A percentile compares a stretch with the other conserved stretches of the same genome.
Conservation (phyloP, 1,139 yeast genomes). For the Ogataea hybrid region DNA sequence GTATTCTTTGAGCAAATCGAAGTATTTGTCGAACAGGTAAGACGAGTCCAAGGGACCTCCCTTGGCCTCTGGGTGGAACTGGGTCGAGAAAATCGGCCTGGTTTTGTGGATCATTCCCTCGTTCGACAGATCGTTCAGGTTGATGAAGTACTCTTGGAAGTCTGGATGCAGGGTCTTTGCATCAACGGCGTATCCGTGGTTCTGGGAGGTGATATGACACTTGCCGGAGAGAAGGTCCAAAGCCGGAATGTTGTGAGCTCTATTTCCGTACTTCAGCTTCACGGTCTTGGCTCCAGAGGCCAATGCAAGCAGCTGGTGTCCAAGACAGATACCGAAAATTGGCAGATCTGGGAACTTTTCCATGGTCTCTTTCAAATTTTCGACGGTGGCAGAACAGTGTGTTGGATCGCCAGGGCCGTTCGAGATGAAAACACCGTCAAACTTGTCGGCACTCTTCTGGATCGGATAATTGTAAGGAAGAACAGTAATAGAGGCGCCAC, state of each 20-base stretch:
- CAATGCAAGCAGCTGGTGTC: constrained; percentile 92
- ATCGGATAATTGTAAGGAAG: constrained; percentile 95
- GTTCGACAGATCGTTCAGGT: constrained; percentile 91
- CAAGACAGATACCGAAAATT: constrained; percentile 94
- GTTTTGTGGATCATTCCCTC: constrained; percentile 93
- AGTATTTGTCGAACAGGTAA: constrained; percentile 86
- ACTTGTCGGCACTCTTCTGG: constrained; percentile 85
- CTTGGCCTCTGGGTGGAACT: constrained; percentile 98
- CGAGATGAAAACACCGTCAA: constrained; percentile 92
- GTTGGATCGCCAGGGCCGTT: constrained; percentile 99
- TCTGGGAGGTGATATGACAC: constrained; percentile 97
- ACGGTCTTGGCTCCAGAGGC: constrained; percentile 93
- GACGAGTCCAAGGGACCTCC: constrained; percentile 97
- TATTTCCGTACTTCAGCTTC: constrained; percentile 94
- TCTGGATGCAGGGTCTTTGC: constrained; percentile 69
- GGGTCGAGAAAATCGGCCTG: constrained; percentile 91
- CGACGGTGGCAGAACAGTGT: constrained; percentile 80
- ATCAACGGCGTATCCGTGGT: constrained; percentile 98
- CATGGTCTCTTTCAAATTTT: constrained; percentile 72
- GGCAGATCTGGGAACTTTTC: constrained; percentile 64
- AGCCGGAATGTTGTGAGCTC: constrained; percentile 98
- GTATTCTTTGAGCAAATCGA: constrained; percentile 63
- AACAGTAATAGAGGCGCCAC: constrained; percentile 96
- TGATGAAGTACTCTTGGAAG: constrained; percentile 84
- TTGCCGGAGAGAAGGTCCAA: constrained; percentile 84